phyloP scores from a whole-genome alignment of 2,329 filamentous ascomycete species.

The Pseudocercospora macadamiae region DNA sequence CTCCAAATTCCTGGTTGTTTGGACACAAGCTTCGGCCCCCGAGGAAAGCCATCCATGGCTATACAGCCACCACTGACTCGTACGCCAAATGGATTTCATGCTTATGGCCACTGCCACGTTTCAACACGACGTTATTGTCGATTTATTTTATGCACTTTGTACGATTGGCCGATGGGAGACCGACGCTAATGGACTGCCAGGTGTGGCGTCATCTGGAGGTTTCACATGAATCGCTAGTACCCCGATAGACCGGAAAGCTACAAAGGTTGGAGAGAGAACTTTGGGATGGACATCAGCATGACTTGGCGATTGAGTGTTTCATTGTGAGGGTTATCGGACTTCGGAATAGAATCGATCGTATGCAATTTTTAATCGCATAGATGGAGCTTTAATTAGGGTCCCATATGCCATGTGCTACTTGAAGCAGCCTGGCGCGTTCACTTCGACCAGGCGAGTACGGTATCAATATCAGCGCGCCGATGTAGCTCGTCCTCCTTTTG shows the following conservation, averaged over 20 bases:
- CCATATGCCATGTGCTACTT: too few relatives aligned
- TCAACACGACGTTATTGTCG: not conserved
- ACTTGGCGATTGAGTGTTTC: too few relatives aligned
- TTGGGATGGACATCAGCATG: too few relatives aligned
- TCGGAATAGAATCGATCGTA: too few relatives aligned
- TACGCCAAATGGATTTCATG: not conserved
- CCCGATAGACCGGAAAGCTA: not conserved
- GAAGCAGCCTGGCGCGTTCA: too few relatives aligned
- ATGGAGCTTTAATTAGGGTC: too few relatives aligned
- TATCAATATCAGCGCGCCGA: too few relatives aligned
- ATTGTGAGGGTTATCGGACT: too few relatives aligned
- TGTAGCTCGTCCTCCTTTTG: too few relatives aligned
- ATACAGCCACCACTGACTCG: not conserved
- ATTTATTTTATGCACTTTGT: not conserved
- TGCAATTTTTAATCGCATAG: too few relatives aligned
- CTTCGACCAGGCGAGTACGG: too few relatives aligned
- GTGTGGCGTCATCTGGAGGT: conserved; percentile 4
- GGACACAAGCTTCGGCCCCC: not conserved
- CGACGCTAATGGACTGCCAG: not conserved
- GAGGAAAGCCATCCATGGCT: conserved; percentile 1
- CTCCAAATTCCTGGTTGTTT: conserved; percentile 1
- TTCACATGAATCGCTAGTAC: conserved; percentile 1
- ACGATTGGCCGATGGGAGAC: not conserved
- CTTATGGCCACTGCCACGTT: not conserved
- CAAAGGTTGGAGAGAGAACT: too few relatives aligned